phyloP scores from a whole-genome alignment of 1,139 yeast genomes.

The Eremothecium coryli region DNA sequence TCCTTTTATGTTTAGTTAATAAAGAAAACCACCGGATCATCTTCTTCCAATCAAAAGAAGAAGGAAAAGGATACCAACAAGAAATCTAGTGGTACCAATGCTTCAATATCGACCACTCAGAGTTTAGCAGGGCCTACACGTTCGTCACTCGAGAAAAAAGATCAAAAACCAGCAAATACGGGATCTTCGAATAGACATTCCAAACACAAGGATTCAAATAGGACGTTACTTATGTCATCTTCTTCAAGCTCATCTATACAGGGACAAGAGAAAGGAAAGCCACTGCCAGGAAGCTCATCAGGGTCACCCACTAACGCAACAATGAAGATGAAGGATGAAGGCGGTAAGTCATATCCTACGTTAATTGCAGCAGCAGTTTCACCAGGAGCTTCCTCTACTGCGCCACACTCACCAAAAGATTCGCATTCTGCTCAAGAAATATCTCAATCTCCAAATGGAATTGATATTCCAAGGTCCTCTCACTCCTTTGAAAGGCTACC shows the following conservation, averaged over 20 bases:
- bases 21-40: slow-evolving; percentile 29
- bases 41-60: slow-evolving; percentile 22
- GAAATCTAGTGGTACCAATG: slow-evolving; percentile 9
- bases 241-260: neutral
- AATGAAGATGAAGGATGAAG: neutral
- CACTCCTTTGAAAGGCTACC: slow-evolving; percentile 40
- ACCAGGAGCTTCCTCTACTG: slow-evolving; percentile 12
- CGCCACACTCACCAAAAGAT: slow-evolving; percentile 12
- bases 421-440: slow-evolving; percentile 10
- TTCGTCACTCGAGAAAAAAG: slow-evolving; percentile 10
- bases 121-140: slow-evolving; percentile 8
- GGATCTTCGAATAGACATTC: neutral
- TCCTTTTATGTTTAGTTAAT: slow-evolving; percentile 14
- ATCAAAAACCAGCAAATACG: neutral
- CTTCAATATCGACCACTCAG: slow-evolving; percentile 7
- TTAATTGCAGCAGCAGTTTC: slow-evolving; percentile 21
- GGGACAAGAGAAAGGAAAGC: neutral
- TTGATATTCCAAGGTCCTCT: slow-evolving; percentile 36
- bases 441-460: slow-evolving; percentile 24
- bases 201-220: slow-evolving; percentile 1
- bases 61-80: slow-evolving; percentile 23
- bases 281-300: neutral
- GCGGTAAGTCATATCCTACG: slow-evolving; percentile 19
- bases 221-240: neutral
- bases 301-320: neutral